phyloP scores from a whole-genome alignment of 2,329 filamentous ascomycete species.

The Tolypocladium guangdongense region DNA sequence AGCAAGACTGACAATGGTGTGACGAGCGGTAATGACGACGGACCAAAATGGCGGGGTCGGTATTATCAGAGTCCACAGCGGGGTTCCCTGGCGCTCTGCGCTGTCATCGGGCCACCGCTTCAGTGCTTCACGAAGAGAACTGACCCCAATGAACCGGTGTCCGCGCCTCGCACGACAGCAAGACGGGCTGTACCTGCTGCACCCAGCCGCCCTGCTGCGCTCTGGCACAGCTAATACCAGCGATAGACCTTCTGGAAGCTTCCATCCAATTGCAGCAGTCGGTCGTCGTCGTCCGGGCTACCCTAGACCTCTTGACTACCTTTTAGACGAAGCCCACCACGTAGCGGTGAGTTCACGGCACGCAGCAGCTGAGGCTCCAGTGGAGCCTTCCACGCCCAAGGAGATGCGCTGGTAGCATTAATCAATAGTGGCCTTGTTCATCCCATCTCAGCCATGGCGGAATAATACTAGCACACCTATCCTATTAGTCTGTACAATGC shows the following conservation, averaged over 20 bases:
- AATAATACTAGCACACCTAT: neutral
- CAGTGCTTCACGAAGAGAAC: neutral
- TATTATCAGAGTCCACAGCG: neutral
- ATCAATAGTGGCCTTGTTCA: neutral
- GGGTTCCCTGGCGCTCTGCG: neutral
- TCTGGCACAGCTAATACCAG: neutral
- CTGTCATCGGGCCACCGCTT: neutral
- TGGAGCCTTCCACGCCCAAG: too few species aligned
- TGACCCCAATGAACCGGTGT: neutral
- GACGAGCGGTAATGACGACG: neutral
- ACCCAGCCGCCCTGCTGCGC: neutral
- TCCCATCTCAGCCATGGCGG: neutral
- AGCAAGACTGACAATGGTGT: neutral
- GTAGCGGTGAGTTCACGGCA: too few species aligned
- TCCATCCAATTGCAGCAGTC: conserved; percentile 6
- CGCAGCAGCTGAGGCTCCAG: too few species aligned
- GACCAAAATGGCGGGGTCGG: neutral
- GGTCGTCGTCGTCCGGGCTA: neutral
- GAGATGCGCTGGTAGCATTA: neutral
- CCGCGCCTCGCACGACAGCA: neutral
- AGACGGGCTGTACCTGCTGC: neutral
- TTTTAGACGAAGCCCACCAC: too few species aligned
- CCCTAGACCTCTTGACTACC: neutral
- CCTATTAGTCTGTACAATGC: neutral
- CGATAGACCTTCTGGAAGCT: conserved; percentile 20